These are phyloP conservation scores for Magnolia officinalis DNA, from an alignment of 164 flowering plant genomes.

Conservation along the genomic window DNA sequence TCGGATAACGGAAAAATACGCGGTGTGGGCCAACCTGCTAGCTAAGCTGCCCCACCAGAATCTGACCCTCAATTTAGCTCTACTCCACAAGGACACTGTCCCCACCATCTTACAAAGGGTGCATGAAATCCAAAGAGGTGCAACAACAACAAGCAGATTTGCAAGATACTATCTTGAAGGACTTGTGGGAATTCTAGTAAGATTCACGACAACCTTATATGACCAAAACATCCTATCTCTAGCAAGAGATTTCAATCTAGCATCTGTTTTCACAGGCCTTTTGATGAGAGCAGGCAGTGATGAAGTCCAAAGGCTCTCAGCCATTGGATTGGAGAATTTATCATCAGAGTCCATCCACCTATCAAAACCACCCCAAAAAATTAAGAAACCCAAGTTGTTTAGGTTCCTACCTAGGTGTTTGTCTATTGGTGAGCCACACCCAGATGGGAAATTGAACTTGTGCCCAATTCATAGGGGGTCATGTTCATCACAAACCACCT, in stretches of 20 bases:
- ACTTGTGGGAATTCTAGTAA: slow-evolving; percentile 64
- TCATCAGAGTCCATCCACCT: slow-evolving; percentile 50
- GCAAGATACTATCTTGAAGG: slow-evolving; percentile 60
- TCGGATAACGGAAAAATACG: slow-evolving; percentile 51
- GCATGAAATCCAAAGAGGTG: slow-evolving; percentile 37
- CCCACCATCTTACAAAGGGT: slow-evolving; percentile 40
- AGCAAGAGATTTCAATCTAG: slow-evolving; percentile 48
- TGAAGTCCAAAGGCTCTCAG: slow-evolving; percentile 67
- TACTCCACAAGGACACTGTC: slow-evolving; percentile 35
- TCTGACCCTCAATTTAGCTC: slow-evolving; percentile 61
- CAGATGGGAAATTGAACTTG: slow-evolving; percentile 22
- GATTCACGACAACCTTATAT: slow-evolving; percentile 64
- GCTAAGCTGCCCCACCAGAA: slow-evolving; percentile 69
- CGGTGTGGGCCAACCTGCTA: slow-evolving; percentile 52
- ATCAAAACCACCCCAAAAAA: slow-evolving; percentile 41
- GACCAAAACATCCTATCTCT: slow-evolving; percentile 47
- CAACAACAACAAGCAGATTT: slow-evolving; percentile 48
- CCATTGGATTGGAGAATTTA: slow-evolving; percentile 64
- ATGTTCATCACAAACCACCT: slow-evolving; percentile 66
- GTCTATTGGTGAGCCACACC: slow-evolving; percentile 23
- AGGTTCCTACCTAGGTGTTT: slow-evolving; percentile 33
- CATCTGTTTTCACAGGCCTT: slow-evolving; percentile 51
- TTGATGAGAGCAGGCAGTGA: slow-evolving; percentile 53
- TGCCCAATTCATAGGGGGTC: slow-evolving; percentile 72
- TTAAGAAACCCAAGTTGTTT: slow-evolving; percentile 30